phyloP scores from a whole-genome alignment of 371 early-diverging fungal genomes.

The Rhizomucor miehei region DNA sequence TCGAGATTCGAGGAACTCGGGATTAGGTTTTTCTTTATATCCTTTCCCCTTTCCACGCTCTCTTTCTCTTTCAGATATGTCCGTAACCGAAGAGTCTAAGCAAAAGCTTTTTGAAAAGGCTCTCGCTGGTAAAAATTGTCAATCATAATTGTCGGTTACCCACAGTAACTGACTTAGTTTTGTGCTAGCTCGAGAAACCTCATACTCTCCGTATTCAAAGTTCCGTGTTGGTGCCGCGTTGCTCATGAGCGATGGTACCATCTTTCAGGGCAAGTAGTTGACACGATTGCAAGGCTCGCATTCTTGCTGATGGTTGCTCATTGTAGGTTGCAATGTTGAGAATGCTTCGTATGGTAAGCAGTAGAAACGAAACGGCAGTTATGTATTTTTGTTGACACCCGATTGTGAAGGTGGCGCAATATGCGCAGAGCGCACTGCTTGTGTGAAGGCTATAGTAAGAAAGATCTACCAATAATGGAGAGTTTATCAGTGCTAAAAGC shows the following conservation, averaged over 20 bases:
- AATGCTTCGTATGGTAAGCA: conserved; percentile 73
- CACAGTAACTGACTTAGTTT: background rate
- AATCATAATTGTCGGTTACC: background rate
- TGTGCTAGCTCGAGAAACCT: conserved; percentile 43
- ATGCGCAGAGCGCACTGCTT: conserved; percentile 85
- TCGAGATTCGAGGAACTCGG: too few relatives aligned
- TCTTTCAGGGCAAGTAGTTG: conserved; percentile 50
- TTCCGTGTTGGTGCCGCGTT: conserved; percentile 84
- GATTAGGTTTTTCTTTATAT: too few relatives aligned
- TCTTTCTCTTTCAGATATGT: too few relatives aligned
- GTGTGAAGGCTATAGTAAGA: conserved; percentile 77
- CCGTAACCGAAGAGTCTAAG: conserved; percentile 3
- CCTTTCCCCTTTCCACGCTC: too few relatives aligned
- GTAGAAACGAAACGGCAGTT: too few relatives aligned
- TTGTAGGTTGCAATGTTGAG: conserved; percentile 77
- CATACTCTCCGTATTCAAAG: conserved; percentile 83
- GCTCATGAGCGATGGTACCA: conserved; percentile 58
- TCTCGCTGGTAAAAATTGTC: conserved; percentile 3
- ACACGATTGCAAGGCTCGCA: background rate
- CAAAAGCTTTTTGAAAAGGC: conserved; percentile 12
- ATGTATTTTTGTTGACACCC: background rate
- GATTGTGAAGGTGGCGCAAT: conserved; percentile 55
- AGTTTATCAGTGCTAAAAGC: background rate
- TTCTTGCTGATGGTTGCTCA: background rate
- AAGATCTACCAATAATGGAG: background rate